A percentile compares a stretch with the other conserved stretches of the same genome.
These are phyloP conservation scores for Discostella stelligera DNA, from an alignment of 352 stramenopile species.

Conservation along the genomic window DNA sequence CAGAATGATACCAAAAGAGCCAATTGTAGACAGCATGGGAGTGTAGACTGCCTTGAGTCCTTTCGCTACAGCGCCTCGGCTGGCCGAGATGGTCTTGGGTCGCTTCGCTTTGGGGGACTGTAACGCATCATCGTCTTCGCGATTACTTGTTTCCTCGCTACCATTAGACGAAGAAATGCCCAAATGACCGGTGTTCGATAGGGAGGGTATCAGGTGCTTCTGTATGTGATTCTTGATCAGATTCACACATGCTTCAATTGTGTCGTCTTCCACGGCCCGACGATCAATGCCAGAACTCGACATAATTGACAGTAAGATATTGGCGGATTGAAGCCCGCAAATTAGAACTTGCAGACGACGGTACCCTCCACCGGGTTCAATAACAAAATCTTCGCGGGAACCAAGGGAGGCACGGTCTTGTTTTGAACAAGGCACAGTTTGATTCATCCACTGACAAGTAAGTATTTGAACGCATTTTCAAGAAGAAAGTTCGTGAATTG, in stretches of 20 bases:
- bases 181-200: constrained; percentile 72
- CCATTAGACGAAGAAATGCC: constrained; percentile 12
- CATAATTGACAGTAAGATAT: constrained; percentile 77
- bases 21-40: constrained; percentile 59
- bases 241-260: constrained; percentile 71
- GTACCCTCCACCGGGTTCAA: constrained; percentile 44
- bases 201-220: constrained; percentile 70
- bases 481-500: too few species aligned
- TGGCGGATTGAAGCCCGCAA: constrained; percentile 65
- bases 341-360: constrained; percentile 51
- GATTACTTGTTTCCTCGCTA: background rate
- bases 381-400: constrained; percentile 28
- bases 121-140: constrained; percentile 19
- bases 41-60: constrained; percentile 71
- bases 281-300: constrained; percentile 67
- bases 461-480: constrained; percentile 1
- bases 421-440: constrained; percentile 40
- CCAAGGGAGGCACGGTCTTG: constrained; percentile 43
- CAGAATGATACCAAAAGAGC: constrained; percentile 57
- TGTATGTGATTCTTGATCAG: constrained; percentile 72
- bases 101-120: constrained; percentile 26
- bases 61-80: constrained; percentile 36
- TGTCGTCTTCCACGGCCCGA: constrained; percentile 72
- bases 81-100: constrained; percentile 18
- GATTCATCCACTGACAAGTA: constrained; percentile 51